A percentile compares a stretch with the other conserved stretches of the same genome.
Conservation (phyloP, 75 land plant species). For the Picea glauca region DNA sequence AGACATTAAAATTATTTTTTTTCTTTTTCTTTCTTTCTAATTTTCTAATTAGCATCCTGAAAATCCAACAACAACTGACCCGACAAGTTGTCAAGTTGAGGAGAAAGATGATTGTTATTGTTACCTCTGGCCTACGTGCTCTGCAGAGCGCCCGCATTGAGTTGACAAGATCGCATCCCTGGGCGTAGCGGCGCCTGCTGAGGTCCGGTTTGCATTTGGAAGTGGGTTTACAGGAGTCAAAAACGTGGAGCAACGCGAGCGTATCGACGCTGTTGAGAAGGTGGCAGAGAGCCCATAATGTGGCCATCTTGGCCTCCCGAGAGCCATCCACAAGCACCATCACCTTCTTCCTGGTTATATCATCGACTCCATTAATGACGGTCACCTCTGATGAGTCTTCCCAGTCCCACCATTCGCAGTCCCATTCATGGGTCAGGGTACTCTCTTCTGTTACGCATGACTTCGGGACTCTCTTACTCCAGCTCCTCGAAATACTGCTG, state of each 20-base stretch:
- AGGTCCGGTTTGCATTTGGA: not conserved
- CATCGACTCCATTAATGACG: not conserved
- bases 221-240: not conserved
- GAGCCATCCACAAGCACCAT: conserved; percentile 26
- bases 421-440: not conserved
- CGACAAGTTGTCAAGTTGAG: no score
- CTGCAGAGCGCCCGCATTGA: conserved; percentile 8
- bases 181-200: not conserved
- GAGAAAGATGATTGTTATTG: no score
- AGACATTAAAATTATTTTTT: no score
- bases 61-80: no score
- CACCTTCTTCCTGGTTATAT: conserved; percentile 14
- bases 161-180: not conserved
- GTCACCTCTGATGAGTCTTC: not conserved
- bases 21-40: no score
- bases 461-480: not conserved
- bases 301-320: conserved; percentile 11
- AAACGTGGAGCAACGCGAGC: conserved; percentile 11
- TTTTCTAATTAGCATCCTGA: no score
- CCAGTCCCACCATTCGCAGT: conserved; percentile 9
- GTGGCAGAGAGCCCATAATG: conserved; percentile 19
- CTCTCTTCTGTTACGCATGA: not conserved
- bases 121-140: conserved; percentile 9
- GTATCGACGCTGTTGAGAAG: conserved; percentile 16
- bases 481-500: not conserved